Evolutionary conservation across 2,329 filamentous ascomycete species (phyloP).

Genomic region (Claviceps africana): DNA sequence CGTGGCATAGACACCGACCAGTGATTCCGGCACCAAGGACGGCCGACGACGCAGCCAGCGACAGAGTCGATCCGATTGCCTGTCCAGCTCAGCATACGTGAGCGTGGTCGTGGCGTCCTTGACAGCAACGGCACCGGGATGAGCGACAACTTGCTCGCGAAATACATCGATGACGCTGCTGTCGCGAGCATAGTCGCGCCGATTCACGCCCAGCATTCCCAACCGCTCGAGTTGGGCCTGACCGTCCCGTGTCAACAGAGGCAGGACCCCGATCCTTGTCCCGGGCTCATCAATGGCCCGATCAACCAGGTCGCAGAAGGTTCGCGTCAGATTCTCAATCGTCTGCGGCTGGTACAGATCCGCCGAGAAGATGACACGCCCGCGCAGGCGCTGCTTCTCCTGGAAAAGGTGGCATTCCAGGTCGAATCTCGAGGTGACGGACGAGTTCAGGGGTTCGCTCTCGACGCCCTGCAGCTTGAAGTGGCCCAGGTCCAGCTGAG

Average conservation of each 20-base stretch:
- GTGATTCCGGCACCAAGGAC: slow-evolving; percentile 6
- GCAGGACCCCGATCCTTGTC: not conserved
- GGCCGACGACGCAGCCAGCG: slow-evolving; percentile 6
- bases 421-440: slow-evolving; percentile 10
- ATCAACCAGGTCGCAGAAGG: not conserved
- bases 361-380: not conserved
- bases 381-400: not conserved
- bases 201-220: slow-evolving; percentile 9
- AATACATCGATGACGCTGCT: slow-evolving; percentile 14
- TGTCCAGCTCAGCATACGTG: slow-evolving; percentile 11
- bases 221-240: slow-evolving; percentile 5
- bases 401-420: slow-evolving; percentile 6
- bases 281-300: slow-evolving; percentile 9
- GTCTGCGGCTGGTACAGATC: not conserved
- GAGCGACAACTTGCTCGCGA: slow-evolving; percentile 8
- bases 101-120: slow-evolving; percentile 7
- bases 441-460: slow-evolving; percentile 2
- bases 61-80: slow-evolving; percentile 9
- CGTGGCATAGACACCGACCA: slow-evolving; percentile 10
- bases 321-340: not conserved
- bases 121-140: slow-evolving; percentile 9
- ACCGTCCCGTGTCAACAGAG: not conserved
- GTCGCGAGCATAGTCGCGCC: slow-evolving; percentile 9
- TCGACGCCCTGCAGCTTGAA: slow-evolving; percentile 10
- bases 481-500: slow-evolving; percentile 10